phyloP scores from a whole-genome alignment of 1,284 basidiomycete genomes.

The Meira miltonrushii region DNA sequence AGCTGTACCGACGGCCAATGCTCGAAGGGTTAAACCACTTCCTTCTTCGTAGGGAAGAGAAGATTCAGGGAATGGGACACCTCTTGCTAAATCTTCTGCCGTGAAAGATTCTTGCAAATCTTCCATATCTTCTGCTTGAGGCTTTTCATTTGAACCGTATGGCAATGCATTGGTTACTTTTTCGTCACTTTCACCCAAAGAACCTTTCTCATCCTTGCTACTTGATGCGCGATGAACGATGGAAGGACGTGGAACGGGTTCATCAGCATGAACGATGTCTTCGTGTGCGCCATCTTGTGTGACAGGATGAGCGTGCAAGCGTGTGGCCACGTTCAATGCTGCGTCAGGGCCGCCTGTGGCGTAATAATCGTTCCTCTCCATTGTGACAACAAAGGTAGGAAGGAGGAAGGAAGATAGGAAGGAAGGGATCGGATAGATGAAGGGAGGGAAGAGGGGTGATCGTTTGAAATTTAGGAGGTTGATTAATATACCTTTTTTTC shows the following conservation, averaged over 20 bases:
- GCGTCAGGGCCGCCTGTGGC: neutral
- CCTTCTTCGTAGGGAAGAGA: conserved; percentile 32
- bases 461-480: too few relatives aligned
- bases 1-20: conserved; percentile 61
- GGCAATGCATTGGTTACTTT: neutral
- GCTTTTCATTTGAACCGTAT: neutral
- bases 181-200: neutral
- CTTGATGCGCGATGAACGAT: neutral
- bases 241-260: neutral
- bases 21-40: conserved; percentile 52
- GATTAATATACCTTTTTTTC: too few relatives aligned
- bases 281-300: neutral
- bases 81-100: conserved; percentile 22
- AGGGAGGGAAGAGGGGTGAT: neutral
- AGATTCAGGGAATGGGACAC: conserved; percentile 27
- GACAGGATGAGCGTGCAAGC: neutral
- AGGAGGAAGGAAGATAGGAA: neutral
- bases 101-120: conserved; percentile 8
- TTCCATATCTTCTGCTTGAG: conserved; percentile 1
- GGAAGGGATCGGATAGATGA: neutral
- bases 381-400: neutral
- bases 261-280: neutral
- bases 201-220: neutral
- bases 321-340: neutral
- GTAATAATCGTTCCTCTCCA: conserved; percentile 5